Evolutionary conservation across 257 asterid species (phyloP).

Genomic region (Przewalskia tangutica): DNA sequence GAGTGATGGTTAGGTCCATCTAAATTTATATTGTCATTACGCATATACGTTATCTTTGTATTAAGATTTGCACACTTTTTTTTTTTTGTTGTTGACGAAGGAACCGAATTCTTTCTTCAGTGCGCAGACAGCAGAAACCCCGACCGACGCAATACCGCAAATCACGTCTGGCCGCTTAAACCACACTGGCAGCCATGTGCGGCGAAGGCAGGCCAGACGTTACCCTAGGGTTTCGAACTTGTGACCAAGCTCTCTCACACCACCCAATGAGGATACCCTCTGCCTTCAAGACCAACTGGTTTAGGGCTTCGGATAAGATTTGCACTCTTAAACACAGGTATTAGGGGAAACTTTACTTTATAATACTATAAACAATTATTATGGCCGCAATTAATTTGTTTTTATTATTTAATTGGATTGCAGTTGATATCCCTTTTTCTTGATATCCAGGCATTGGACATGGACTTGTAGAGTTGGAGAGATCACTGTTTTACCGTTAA

Average conservation of each 20-base stretch:
- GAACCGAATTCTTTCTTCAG: no score
- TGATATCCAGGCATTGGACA: neutral
- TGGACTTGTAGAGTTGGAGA: neutral
- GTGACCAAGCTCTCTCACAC: no score
- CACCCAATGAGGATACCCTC: no score
- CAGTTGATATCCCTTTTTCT: neutral
- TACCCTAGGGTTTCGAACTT: no score
- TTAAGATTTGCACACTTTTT: neutral
- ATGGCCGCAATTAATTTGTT: neutral
- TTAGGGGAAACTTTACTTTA: neutral
- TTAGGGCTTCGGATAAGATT: no score
- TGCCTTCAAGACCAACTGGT: no score
- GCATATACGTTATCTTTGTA: neutral
- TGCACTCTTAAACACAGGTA: slow-evolving; percentile 1
- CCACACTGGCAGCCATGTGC: no score
- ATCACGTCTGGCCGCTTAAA: no score
- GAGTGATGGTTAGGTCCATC: slow-evolving; percentile 4
- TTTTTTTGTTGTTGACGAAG: no score
- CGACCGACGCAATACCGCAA: no score
- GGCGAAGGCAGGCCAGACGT: no score
- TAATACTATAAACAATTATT: neutral
- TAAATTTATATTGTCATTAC: neutral
- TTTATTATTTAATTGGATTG: neutral
- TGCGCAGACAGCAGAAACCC: no score
- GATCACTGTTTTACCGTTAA: neutral